phyloP scores from a whole-genome alignment of 306 rosid genomes.

The Pyrus betulifolia region DNA sequence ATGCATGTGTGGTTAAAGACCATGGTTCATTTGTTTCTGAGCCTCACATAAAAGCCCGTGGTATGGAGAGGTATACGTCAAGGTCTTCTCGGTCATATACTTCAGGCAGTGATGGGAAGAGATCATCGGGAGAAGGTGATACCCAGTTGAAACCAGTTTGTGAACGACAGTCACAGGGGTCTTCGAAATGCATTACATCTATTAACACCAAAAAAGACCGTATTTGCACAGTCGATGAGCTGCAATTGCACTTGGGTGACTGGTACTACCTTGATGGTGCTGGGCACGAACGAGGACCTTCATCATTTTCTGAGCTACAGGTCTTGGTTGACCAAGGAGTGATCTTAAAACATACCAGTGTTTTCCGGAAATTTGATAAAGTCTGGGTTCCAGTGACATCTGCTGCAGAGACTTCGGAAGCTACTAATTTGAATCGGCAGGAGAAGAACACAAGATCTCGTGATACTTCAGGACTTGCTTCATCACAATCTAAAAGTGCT shows the following conservation, averaged over 20 bases:
- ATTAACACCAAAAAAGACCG: constrained; percentile 56
- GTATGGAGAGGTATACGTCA: constrained; percentile 58
- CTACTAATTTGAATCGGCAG: constrained; percentile 21
- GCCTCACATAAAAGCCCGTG: constrained; percentile 57
- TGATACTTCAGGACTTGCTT: constrained; percentile 29
- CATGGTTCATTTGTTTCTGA: constrained; percentile 79
- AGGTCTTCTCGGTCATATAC: constrained; percentile 57
- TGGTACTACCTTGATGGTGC: constrained; percentile 98
- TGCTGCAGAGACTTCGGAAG: constrained; percentile 50
- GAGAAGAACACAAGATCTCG: constrained; percentile 34
- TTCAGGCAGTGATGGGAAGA: constrained; percentile 63
- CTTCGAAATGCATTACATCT: constrained; percentile 31
- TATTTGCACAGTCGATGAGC: constrained; percentile 53
- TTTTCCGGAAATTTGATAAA: constrained; percentile 79
- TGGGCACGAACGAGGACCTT: constrained; percentile 94
- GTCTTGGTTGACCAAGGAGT: constrained; percentile 67
- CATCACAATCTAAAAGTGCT: constrained; percentile 29
- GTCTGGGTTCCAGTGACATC: constrained; percentile 88
- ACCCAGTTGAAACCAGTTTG: constrained; percentile 36
- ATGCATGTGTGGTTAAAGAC: constrained; percentile 88
- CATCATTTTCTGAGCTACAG: constrained; percentile 73
- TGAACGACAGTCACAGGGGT: constrained; percentile 40
- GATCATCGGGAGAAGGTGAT: constrained; percentile 75
- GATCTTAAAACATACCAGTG: constrained; percentile 61
- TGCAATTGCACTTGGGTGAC: constrained; percentile 79